These are phyloP conservation scores for Puccinia hordei DNA, from an alignment of 1,284 basidiomycete species.

Conservation along the genomic window DNA sequence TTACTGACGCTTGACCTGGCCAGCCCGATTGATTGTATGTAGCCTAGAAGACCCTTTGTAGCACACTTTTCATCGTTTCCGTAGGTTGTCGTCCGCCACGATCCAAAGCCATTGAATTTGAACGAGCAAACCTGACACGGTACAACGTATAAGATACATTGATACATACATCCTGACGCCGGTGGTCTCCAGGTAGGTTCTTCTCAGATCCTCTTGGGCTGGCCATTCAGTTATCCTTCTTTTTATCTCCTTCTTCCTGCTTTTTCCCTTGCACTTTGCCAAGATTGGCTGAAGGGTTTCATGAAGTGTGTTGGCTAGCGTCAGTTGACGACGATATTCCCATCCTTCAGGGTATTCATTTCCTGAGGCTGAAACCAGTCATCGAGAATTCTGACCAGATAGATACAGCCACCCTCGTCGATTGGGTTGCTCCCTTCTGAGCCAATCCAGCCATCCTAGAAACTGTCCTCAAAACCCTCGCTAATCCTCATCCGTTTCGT, in stretches of 20 bases:
- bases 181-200: constrained; percentile 13
- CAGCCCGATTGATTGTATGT: no score
- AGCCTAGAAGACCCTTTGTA: neutral
- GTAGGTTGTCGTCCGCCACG: neutral
- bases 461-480: neutral
- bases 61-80: neutral
- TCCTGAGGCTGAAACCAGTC: constrained; percentile 16
- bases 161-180: neutral
- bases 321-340: constrained; percentile 8
- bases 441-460: neutral
- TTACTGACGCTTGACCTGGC: no score
- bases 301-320: constrained; percentile 8
- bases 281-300: constrained; percentile 14
- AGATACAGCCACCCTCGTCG: neutral
- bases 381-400: neutral
- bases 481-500: neutral
- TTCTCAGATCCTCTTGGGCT: neutral
- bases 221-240: neutral
- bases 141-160: no score
- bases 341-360: neutral
- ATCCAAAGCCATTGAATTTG: neutral
- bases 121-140: neutral
- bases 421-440: neutral
- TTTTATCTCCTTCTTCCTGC: neutral
- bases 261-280: neutral